phyloP scores from a whole-genome alignment of 345 rosid species.

The Crucihimalaya himalaica region DNA sequence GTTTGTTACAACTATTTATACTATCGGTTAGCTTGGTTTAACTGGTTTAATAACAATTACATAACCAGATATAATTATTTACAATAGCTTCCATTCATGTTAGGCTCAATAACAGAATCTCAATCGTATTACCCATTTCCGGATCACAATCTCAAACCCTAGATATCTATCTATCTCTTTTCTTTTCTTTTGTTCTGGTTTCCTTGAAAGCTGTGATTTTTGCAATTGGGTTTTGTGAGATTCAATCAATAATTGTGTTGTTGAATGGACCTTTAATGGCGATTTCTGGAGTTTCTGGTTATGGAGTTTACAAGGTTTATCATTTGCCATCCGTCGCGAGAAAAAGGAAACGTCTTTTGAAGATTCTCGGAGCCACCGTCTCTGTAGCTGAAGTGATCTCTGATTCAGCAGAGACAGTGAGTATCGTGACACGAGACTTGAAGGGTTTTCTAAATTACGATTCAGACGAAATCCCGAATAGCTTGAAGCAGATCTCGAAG shows the following conservation, averaged over 20 bases:
- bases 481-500: slow-evolving; percentile 84
- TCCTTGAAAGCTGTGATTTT: background rate
- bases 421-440: slow-evolving; percentile 69
- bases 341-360: slow-evolving; percentile 65
- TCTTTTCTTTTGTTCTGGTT: background rate
- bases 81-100: slow-evolving; percentile 5
- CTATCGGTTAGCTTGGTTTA: no score
- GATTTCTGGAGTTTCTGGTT: slow-evolving; percentile 65
- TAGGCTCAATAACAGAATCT: background rate
- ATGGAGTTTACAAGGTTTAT: slow-evolving; percentile 73
- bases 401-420: slow-evolving; percentile 66
- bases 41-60: no score
- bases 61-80: no score
- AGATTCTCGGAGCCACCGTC: slow-evolving; percentile 55
- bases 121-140: background rate
- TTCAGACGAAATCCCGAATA: slow-evolving; percentile 77
- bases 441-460: slow-evolving; percentile 69
- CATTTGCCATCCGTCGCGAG: slow-evolving; percentile 61
- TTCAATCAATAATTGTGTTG: background rate
- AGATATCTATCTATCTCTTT: background rate
- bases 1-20: no score
- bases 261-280: slow-evolving; percentile 65
- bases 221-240: background rate
- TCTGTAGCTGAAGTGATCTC: slow-evolving; percentile 72
- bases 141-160: slow-evolving; percentile 7